phyloP scores from a whole-genome alignment of 345 rosid genomes.

The Eucalyptus erythrocorys region DNA sequence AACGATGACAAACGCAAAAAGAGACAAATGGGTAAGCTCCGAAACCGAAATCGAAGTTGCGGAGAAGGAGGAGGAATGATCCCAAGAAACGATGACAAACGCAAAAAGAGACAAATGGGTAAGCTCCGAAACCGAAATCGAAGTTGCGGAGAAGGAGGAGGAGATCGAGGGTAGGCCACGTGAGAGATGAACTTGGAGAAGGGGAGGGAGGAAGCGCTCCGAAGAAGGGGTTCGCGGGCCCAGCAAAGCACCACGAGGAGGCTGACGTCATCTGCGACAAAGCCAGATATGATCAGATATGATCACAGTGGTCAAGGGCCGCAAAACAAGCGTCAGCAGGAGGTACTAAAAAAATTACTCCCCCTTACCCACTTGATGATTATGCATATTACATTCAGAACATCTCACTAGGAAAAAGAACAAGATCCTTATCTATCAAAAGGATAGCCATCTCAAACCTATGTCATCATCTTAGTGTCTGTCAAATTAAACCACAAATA shows the following conservation, averaged over 20 bases:
- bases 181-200: conserved; percentile 80
- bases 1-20: not conserved
- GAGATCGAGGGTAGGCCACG: conserved; percentile 18
- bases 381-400: not conserved
- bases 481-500: not conserved
- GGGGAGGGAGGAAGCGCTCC: conserved; percentile 51
- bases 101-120: not conserved
- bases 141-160: not conserved
- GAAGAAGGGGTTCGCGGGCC: conserved; percentile 83
- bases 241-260: conserved; percentile 56
- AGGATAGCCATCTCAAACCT: not conserved
- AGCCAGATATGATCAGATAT: not conserved
- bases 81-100: not conserved
- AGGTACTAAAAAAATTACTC: not conserved
- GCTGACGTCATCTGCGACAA: conserved; percentile 70
- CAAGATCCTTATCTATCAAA: not conserved
- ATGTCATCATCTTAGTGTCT: not conserved
- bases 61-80: not conserved
- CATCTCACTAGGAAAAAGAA: not conserved
- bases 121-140: not conserved
- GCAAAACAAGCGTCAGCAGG: not conserved
- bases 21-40: not conserved
- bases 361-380: not conserved
- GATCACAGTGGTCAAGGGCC: rapidly evolving
- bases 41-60: not conserved